Percentiles rank a stretch among this genome's conserved stretches.
These are phyloP conservation scores for Trypanosoma congolense DNA, from an alignment of 208 protist genomes.

Conservation along the genomic window DNA sequence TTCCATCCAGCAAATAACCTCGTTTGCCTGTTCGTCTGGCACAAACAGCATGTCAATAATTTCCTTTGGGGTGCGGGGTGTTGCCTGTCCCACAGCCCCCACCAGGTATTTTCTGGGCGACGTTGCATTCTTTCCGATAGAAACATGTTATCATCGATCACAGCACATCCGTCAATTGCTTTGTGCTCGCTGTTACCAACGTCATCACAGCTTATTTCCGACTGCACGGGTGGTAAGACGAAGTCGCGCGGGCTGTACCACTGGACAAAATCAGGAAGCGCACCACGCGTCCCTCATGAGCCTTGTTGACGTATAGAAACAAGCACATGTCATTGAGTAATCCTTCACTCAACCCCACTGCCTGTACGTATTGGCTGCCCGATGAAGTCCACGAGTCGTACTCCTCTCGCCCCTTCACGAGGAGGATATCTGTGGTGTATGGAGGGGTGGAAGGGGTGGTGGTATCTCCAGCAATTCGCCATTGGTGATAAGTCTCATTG, in stretches of 20 bases:
- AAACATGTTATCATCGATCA: slow-evolving; percentile 49
- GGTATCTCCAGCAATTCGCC: slow-evolving; percentile 54
- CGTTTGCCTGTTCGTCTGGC: slow-evolving; percentile 33
- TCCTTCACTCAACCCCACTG: slow-evolving; percentile 51
- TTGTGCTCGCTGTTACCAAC: neutral
- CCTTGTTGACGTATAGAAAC: slow-evolving; percentile 72
- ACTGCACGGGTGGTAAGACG: slow-evolving; percentile 17
- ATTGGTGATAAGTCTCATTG: slow-evolving; percentile 50
- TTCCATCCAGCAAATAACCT: slow-evolving; percentile 56
- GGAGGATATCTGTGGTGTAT: slow-evolving; percentile 56
- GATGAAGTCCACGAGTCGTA: slow-evolving; percentile 31
- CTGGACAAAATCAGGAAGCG: slow-evolving; percentile 86
- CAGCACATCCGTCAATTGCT: slow-evolving; percentile 23
- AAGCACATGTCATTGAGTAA: slow-evolving; percentile 88
- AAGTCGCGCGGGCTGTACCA: slow-evolving; percentile 87
- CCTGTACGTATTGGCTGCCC: slow-evolving; percentile 26
- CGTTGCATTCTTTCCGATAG: slow-evolving; percentile 70
- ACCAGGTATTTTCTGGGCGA: slow-evolving; percentile 52
- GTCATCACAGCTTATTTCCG: too few relatives aligned
- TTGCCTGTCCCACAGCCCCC: slow-evolving; percentile 58
- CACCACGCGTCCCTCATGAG: slow-evolving; percentile 58
- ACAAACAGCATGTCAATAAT: slow-evolving; percentile 44
- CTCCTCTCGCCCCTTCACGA: slow-evolving; percentile 43
- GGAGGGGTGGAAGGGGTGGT: slow-evolving; percentile 45
- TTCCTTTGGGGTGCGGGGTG: slow-evolving; percentile 41